Conservation (phyloP, 441 rosid species). For the Corymbia citriodora region DNA sequence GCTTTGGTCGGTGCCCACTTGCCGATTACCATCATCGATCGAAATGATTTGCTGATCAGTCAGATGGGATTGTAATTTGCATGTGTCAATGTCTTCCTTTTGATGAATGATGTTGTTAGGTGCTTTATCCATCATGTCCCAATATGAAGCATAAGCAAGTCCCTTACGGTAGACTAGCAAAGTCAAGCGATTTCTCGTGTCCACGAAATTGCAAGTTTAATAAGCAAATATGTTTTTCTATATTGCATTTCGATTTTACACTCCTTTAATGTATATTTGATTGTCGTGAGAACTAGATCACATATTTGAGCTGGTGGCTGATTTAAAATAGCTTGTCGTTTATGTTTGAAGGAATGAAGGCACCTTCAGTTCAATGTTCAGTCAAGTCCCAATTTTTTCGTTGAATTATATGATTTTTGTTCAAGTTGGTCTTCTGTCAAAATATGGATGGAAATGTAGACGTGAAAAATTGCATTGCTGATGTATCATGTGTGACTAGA, state of each 20-base stretch:
- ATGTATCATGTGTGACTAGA: not conserved
- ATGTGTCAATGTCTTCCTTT: not conserved
- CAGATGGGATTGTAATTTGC: not conserved
- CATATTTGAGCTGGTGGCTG: not conserved
- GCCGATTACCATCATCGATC: not conserved
- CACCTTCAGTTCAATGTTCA: not conserved
- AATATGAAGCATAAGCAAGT: not conserved
- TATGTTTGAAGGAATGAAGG: not conserved
- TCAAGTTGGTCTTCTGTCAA: not conserved
- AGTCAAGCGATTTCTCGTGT: not conserved
- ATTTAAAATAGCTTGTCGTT: not conserved
- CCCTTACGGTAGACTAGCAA: not conserved
- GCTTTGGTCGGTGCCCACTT: not conserved
- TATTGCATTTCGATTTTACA: not conserved
- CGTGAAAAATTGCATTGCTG: not conserved
- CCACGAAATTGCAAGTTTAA: not conserved
- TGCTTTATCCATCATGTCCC: not conserved
- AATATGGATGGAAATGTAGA: not conserved
- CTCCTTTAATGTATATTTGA: not conserved
- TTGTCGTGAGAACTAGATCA: not conserved
- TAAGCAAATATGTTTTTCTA: not conserved
- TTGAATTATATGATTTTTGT: not conserved
- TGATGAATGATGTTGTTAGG: rapidly evolving
- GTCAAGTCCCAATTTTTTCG: not conserved
- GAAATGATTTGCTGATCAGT: not conserved